A percentile compares a stretch with the other conserved stretches of the same genome.
phyloP scores from a whole-genome alignment of 2,329 filamentous ascomycete species.

The Aspergillus sp. region DNA sequence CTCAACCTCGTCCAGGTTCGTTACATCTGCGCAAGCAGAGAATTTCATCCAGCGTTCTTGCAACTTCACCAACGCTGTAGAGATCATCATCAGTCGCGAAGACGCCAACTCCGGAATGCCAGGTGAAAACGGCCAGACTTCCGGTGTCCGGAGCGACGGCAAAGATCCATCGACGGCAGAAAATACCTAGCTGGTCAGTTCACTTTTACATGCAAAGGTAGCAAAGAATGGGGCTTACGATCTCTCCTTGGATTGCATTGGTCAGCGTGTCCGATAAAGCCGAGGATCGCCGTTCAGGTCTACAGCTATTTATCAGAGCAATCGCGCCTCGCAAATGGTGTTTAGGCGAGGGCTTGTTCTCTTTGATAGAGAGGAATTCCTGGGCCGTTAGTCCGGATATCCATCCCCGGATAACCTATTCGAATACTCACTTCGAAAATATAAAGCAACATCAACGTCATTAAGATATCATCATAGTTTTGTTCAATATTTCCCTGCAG shows the following conservation, averaged over 20 bases:
- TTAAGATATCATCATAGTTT: slow-evolving; percentile 23
- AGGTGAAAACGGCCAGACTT: slow-evolving; percentile 23
- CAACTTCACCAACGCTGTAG: slow-evolving; percentile 25
- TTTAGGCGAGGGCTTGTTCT: slow-evolving; percentile 21
- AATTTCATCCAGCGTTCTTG: slow-evolving; percentile 24
- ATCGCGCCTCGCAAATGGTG: slow-evolving; percentile 31
- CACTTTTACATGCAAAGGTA: neutral
- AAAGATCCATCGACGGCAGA: slow-evolving; percentile 18
- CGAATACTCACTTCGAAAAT: slow-evolving; percentile 25
- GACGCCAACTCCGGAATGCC: slow-evolving; percentile 17
- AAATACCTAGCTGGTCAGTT: slow-evolving; percentile 22
- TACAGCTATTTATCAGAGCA: slow-evolving; percentile 27
- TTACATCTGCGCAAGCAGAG: neutral
- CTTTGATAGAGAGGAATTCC: slow-evolving; percentile 28
- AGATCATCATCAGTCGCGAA: slow-evolving; percentile 20
- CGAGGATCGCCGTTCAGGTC: slow-evolving; percentile 14
- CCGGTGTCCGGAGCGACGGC: slow-evolving; percentile 24
- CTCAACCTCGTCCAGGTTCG: slow-evolving; percentile 10
- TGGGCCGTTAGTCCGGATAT: neutral
- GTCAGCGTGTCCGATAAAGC: slow-evolving; percentile 18
- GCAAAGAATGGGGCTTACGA: slow-evolving; percentile 18
- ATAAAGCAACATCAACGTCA: slow-evolving; percentile 27
- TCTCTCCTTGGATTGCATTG: slow-evolving; percentile 25
- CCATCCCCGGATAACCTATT: neutral
- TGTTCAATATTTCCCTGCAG: slow-evolving; percentile 19